Conservation (phyloP, 2,329 filamentous ascomycete species). For the Teratosphaeria gauchensis region DNA sequence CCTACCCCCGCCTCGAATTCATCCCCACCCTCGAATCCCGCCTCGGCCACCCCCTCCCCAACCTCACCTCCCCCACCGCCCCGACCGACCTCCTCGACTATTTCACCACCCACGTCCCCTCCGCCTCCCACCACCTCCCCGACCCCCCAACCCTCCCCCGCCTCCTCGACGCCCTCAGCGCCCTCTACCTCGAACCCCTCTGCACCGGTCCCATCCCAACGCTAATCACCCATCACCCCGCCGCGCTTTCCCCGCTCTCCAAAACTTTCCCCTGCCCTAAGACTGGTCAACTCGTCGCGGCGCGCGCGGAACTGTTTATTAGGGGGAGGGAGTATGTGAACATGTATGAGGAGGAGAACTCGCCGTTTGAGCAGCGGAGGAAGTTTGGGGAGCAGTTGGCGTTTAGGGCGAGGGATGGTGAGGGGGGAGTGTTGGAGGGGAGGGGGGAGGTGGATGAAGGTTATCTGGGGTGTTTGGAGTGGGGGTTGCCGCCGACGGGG, state of each 20-base stretch:
- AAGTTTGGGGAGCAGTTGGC: constrained; percentile 61
- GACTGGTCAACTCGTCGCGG: constrained; percentile 46
- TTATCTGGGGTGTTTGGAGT: constrained; percentile 76
- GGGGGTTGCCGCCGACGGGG: constrained; percentile 86
- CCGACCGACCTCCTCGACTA: constrained; percentile 45
- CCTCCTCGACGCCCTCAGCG: constrained; percentile 73
- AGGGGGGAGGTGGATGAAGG: constrained; percentile 58
- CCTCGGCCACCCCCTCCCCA: constrained; percentile 50
- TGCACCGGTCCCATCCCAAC: constrained; percentile 54
- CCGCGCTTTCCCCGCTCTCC: constrained; percentile 80
- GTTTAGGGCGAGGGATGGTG: constrained; percentile 31
- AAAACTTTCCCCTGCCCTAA: constrained; percentile 69
- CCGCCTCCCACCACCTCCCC: constrained; percentile 40
- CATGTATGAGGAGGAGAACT: constrained; percentile 97
- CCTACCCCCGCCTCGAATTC: constrained; percentile 64
- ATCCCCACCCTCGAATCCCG: constrained; percentile 63
- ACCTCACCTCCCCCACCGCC: constrained; percentile 45
- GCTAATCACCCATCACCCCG: constrained; percentile 83
- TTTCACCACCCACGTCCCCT: constrained; percentile 29
- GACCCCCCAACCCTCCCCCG: constrained; percentile 49
- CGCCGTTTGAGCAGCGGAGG: constrained; percentile 70
- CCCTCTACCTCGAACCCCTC: constrained; percentile 65
- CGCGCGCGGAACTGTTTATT: constrained; percentile 30
- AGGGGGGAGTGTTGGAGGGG: constrained; percentile 30
- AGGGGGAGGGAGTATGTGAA: constrained; percentile 76